Evolutionary conservation across 345 rosid genomes (phyloP).

Genomic region (Melaleuca alternifolia): DNA sequence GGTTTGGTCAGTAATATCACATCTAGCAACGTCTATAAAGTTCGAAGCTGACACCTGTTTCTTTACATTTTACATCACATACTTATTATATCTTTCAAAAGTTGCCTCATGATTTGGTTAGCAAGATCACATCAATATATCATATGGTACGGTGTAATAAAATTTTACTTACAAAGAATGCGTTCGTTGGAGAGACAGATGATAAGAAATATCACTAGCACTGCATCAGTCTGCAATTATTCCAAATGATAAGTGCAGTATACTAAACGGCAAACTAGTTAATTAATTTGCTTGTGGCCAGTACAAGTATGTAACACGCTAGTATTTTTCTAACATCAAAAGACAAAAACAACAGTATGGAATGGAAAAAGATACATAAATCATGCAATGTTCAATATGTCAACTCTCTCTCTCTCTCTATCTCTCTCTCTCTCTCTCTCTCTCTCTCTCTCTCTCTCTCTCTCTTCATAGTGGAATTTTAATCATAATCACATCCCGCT

Average conservation of each 20-base stretch:
- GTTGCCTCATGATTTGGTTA: background rate
- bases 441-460: background rate
- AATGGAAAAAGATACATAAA: background rate
- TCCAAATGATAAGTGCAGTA: background rate
- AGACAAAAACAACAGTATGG: background rate
- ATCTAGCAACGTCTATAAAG: background rate
- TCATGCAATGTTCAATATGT: background rate
- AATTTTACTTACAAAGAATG: background rate
- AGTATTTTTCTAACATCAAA: background rate
- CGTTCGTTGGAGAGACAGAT: background rate
- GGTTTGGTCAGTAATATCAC: background rate
- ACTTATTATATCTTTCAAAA: background rate
- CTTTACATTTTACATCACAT: background rate
- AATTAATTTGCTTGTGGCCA: background rate
- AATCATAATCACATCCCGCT: conserved; percentile 28
- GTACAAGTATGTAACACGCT: background rate
- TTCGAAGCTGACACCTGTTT: fast-evolving
- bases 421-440: too few relatives aligned
- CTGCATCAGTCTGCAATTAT: background rate
- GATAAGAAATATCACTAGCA: background rate
- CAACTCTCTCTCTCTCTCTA: background rate
- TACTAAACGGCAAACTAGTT: background rate
- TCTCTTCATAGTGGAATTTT: background rate
- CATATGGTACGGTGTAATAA: background rate
- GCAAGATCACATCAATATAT: background rate